Evolutionary conservation across 1,284 basidiomycete species (phyloP), one percentile per base, ranked within the genome.

Genomic region (Tausonia pullulans): DNA sequence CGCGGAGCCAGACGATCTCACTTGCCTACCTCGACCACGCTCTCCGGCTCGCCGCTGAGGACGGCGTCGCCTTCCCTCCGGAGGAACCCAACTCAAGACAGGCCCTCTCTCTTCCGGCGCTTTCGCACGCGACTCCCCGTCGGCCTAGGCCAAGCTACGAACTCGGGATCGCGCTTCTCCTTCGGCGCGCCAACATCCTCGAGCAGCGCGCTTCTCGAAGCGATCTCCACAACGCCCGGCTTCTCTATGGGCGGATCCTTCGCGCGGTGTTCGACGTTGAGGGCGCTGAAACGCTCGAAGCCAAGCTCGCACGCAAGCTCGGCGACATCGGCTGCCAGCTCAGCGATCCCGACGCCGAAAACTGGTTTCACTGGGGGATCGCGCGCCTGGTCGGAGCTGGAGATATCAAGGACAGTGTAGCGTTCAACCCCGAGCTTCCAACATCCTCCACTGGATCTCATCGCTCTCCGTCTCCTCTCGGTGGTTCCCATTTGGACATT

Each of bases 181-280:
- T 79, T 10, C 81, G 84, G 49, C 85, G 85, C 70, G 87, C 85
- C 0, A 78, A 78, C 16, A 74, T 87, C 58, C 76, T 88, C 63
- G 88, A 90, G 70, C 81, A 84, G 13, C 81, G 90, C 70, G 86
- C 84, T 8, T 80, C 81, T 0, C 74, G 71, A 41, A 80, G 82
- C 2, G 79, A 81, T 3, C 74, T 87, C n/a, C 75, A 76, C 44
- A 80, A 84, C 67, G 82, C 87, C 7, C 81, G 82, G 65, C 76
- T 80, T 3, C 78, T 84, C 60, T 87, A 87, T 71, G 82, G 87
- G 71, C 81, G 80, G 8, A 81, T 85, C 5, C 68, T 76, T 0
- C 52, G 52, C 11, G 69, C 69, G 2, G 58, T 72, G 13, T 52
- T 55, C 14, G 58, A 57, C 5, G 9, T 3, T 11, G 48, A 51